Evolutionary conservation across 805 yeast species (phyloP), one percentile per base, ranked within the genome.

Genomic region (Metschnikowia baotianmanensis): DNA sequence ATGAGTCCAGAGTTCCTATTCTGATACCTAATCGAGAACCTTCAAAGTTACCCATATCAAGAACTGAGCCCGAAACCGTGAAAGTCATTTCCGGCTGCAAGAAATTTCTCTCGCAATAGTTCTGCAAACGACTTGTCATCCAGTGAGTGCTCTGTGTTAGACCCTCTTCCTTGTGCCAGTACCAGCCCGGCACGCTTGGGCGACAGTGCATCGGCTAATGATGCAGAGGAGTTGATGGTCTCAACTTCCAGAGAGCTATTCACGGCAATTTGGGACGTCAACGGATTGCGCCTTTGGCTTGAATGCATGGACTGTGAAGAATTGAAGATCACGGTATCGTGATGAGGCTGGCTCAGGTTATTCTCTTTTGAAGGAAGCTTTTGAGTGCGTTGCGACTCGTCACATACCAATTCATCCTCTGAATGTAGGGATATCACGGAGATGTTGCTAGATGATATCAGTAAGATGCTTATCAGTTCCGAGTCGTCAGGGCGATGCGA

Each of bases 221-320:
- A 26, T 6, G 35, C 12, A 10, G 25, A 26, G 13, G 39, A 31
- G 23, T 33, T 30, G 27, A 35, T 25, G 20, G 26, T 29, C 12
- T 19, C 35, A 25, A 34, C 35, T n/a, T 35, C 43, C 33, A 30
- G 43, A 40, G 43, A 40, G 27, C 43, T 40, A 19, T 40, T 40
- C 6, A 40, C 33, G 25, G 39, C 43, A n/a, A 40, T 31, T 22
- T 31, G 43, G 12, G 43, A 40, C 10, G 36, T 28, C 22, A 35
- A 25, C 17, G 39, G 36, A 26, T 26, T 25, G 12, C 24, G 32
- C 12, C 33, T 34, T 31, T 40, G 39, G 33, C 27, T 40, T 4
- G 36, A 28, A 4, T 31, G 24, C 1, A 36, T 29, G 11, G 43
- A 36, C 34, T 36, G 47, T 4, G 44, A 40, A 2, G 47, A 39